A percentile compares a stretch with the other conserved stretches of the same genome.
These are phyloP conservation scores for Rhizopogon roseolus DNA, from an alignment of 768 basidiomycete genomes.

Conservation along the genomic window DNA sequence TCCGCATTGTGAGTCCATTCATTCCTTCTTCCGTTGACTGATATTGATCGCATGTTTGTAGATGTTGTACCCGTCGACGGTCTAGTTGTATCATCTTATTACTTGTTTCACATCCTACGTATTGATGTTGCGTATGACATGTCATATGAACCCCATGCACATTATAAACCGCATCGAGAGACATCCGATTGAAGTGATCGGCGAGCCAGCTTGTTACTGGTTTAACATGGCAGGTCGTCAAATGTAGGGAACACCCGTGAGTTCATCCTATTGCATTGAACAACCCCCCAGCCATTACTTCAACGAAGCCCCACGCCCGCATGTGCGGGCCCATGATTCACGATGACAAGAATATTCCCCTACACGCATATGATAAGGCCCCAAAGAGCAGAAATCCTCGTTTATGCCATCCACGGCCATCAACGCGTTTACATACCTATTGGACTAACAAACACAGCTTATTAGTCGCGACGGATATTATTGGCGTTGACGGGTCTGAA, in stretches of 20 bases:
- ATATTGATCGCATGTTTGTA: constrained; percentile 19
- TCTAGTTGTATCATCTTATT: constrained; percentile 39
- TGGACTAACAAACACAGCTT: too few species aligned
- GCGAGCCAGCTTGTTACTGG: neutral
- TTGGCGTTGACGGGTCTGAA: too few species aligned
- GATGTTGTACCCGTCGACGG: constrained; percentile 93
- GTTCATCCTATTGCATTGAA: neutral
- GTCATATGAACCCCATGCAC: constrained; percentile 19
- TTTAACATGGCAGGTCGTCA: neutral
- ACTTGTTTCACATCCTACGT: constrained; percentile 17
- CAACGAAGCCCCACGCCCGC: neutral
- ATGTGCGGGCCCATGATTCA: neutral
- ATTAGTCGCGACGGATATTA: too few species aligned
- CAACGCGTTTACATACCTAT: too few species aligned
- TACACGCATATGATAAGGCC: neutral
- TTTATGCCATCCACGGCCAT: too few species aligned
- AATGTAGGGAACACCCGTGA: neutral
- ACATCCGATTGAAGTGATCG: neutral
- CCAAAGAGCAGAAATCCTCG: too few species aligned
- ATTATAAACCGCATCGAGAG: constrained; percentile 1
- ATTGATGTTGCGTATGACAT: constrained; percentile 14
- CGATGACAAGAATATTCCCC: neutral
- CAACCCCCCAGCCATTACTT: neutral
- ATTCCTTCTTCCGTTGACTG: constrained; percentile 1
- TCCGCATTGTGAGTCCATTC: constrained; percentile 71